These are phyloP conservation scores for Termitomyces sp. DNA, from an alignment of 768 basidiomycete species.

Conservation along the genomic window DNA sequence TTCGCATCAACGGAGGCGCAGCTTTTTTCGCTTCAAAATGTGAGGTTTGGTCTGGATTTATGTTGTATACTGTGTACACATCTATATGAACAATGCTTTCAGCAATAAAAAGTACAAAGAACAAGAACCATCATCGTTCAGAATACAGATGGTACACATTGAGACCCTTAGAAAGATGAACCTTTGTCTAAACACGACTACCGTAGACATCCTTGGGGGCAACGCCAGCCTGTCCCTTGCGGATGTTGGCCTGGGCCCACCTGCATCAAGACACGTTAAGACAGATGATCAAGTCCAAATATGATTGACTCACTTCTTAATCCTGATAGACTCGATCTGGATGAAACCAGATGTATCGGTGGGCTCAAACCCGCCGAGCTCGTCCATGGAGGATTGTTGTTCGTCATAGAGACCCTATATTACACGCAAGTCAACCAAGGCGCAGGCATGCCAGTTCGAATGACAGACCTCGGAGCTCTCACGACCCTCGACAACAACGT, in stretches of 20 bases:
- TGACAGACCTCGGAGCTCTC: conserved; percentile 71
- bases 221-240: conserved; percentile 80
- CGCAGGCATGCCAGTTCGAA: not conserved
- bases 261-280: conserved; percentile 29
- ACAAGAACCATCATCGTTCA: not conserved
- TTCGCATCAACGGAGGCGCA: not conserved
- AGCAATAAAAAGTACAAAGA: not conserved
- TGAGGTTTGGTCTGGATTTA: not conserved
- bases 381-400: conserved; percentile 96
- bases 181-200: conserved; percentile 36
- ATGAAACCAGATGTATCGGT: conserved; percentile 96
- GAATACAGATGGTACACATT: conserved; percentile 1
- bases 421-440: not conserved
- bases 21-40: not conserved
- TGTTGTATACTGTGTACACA: not conserved
- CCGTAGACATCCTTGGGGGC: conserved; percentile 77
- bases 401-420: conserved; percentile 89
- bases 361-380: conserved; percentile 96
- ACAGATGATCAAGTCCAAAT: not conserved
- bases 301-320: conserved; percentile 74
- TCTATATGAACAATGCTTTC: not conserved
- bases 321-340: conserved; percentile 94
- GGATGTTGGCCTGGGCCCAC: conserved; percentile 85
- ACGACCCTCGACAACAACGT: conserved; percentile 90
- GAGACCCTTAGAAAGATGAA: not conserved